Evolutionary conservation across 495 filamentous ascomycete genomes (phyloP).

Genomic region (Hypoxylon perforatum): DNA sequence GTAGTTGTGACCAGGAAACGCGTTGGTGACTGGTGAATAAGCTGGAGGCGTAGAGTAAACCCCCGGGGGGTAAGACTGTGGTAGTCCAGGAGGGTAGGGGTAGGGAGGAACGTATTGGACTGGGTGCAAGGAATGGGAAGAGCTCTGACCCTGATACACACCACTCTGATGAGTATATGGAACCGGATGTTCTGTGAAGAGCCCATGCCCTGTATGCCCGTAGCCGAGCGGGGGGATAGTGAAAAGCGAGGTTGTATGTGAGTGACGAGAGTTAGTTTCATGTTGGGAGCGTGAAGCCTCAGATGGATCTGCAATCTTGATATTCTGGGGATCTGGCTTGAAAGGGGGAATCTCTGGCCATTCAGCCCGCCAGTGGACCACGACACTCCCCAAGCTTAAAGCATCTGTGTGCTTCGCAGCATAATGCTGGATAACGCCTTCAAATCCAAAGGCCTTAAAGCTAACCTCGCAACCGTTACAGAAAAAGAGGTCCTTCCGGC

Average conservation of each 20-base stretch:
- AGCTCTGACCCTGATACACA: conserved; percentile 44
- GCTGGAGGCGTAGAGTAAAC: conserved; percentile 22
- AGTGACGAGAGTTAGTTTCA: not conserved
- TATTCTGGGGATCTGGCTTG: conserved; percentile 8
- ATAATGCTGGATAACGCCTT: conserved; percentile 82
- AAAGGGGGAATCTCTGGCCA: conserved; percentile 80
- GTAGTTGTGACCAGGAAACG: conserved; percentile 43
- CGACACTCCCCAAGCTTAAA: conserved; percentile 73
- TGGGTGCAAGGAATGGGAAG: conserved; percentile 42
- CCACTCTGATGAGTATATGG: conserved; percentile 15
- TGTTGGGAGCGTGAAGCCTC: conserved; percentile 6
- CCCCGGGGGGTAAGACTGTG: conserved; percentile 18
- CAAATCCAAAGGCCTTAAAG: conserved; percentile 74
- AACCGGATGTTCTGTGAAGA: not conserved
- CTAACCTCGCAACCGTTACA: conserved; percentile 74
- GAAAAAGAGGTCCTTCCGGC: conserved; percentile 75
- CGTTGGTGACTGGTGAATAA: conserved; percentile 11
- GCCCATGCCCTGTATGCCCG: conserved; percentile 20
- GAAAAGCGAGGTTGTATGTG: conserved; percentile 14
- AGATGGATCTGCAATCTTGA: conserved; percentile 4
- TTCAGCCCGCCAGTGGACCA: conserved; percentile 80
- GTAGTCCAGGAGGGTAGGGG: conserved; percentile 11
- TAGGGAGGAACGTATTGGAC: conserved; percentile 36
- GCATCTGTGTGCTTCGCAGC: conserved; percentile 79
- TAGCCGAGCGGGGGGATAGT: conserved; percentile 1